Percentiles rank a stretch among this genome's conserved stretches.
Evolutionary conservation across 441 rosid species (phyloP).

Genomic region (Populus tomentosa): DNA sequence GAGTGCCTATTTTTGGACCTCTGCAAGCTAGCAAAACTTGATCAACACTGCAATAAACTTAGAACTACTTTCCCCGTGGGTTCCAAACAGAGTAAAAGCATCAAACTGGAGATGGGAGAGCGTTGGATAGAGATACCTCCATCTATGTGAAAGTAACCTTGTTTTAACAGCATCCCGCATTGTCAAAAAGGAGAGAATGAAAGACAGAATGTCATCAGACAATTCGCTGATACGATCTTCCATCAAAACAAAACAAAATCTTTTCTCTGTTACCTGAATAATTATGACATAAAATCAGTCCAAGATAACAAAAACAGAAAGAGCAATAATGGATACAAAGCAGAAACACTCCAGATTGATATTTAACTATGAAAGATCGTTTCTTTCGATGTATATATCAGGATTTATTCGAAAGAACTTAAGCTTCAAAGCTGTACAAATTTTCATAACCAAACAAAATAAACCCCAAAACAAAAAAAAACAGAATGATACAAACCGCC

Average conservation of each 20-base stretch:
- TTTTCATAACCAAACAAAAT: too few relatives aligned
- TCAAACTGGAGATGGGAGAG: conserved; percentile 3
- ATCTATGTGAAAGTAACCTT: neutral
- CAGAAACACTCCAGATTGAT: too few relatives aligned
- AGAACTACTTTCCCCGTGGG: neutral
- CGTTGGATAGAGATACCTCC: neutral
- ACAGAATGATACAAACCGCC: too few relatives aligned
- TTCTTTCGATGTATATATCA: too few relatives aligned
- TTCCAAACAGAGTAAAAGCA: neutral
- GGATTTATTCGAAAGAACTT: too few relatives aligned
- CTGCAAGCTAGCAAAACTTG: neutral
- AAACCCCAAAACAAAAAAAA: too few relatives aligned
- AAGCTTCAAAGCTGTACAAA: too few relatives aligned
- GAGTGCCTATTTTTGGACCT: neutral
- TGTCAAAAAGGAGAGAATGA: neutral
- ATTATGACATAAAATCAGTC: neutral
- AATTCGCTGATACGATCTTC: neutral
- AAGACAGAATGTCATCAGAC: conserved; percentile 2
- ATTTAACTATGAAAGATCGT: too few relatives aligned
- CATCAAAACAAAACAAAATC: too few relatives aligned
- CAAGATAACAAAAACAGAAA: too few relatives aligned
- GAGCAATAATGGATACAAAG: too few relatives aligned
- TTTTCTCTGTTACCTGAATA: neutral
- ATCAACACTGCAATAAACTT: neutral
- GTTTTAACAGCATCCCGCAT: neutral